Conservation (phyloP, 2,329 filamentous ascomycete genomes). For the Elsinoe batatas region DNA sequence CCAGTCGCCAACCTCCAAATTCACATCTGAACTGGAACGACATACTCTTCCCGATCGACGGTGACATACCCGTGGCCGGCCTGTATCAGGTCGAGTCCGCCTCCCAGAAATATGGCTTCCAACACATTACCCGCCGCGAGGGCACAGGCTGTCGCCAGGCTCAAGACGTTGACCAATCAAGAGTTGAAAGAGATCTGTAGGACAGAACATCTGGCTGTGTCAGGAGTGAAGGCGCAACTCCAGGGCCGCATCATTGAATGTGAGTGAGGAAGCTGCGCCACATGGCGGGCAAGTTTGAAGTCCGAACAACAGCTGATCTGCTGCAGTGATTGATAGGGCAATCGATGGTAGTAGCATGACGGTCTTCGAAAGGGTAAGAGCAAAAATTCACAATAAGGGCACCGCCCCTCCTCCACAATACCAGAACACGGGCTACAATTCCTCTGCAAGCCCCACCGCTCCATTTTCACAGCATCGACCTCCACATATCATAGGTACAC, state of each 20-base stretch:
- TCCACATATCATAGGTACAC: background rate
- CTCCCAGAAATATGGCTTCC: background rate
- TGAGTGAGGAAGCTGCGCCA: constrained; percentile 35
- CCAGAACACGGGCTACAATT: background rate
- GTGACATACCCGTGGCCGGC: background rate
- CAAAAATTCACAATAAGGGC: constrained; percentile 29
- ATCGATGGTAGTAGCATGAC: constrained; percentile 2
- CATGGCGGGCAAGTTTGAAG: constrained; percentile 30
- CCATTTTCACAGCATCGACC: background rate
- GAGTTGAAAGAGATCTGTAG: constrained; percentile 70
- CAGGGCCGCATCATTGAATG: constrained; percentile 68
- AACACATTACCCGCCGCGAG: background rate
- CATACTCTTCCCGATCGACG: background rate
- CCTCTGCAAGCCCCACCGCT: background rate
- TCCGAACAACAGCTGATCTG: background rate
- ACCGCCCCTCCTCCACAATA: constrained; percentile 20
- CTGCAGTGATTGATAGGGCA: background rate
- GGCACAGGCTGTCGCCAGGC: constrained; percentile 7
- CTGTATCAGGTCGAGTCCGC: background rate
- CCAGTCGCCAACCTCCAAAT: background rate
- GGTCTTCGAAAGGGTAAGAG: constrained; percentile 25
- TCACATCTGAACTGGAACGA: background rate
- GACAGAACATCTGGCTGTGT: constrained; percentile 62
- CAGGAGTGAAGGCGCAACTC: constrained; percentile 75
- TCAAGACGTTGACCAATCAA: constrained; percentile 48